Base-by-base conservation (phyloP, 1,139 yeast genomes). In the Yamadazyma aaseri region DNA sequence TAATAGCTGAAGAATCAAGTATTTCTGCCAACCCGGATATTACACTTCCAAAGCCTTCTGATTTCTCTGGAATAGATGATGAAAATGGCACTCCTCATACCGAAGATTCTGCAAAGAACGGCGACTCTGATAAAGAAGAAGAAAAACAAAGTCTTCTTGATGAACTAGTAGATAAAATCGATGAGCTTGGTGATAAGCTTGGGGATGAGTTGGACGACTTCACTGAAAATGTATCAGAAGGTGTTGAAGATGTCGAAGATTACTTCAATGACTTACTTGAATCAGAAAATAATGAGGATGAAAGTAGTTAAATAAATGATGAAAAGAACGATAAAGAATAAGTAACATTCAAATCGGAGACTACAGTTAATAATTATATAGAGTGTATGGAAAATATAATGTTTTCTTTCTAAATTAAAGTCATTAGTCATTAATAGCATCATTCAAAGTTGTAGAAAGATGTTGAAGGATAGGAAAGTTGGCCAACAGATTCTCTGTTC, bases 1-100 rank as follows among this genome's bases (percentile, higher is more conserved):
- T 65, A 45, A 29, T 40, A 2, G 43, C 50, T 4, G 60, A 56
- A 17, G 71, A 63, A 36, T 45, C 59, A 1, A 42, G 46, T 8
- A 14, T 32, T 4, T 44, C 60, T 13, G 35, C 27, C 8, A 31
- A 32, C 6, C 29, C 41, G 13, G 44, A 32, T 2, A 55, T 50
- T 28, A 36, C 50, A 9, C 46, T 62, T 11, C 71, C 73, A 2
- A 60, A 62, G 38, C 71, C 71, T 1, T 55, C 65, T 2, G 68
- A 63, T 45, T 57, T 59, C 32, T 29, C 38, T 9, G n/a, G n/a
- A n/a, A n/a, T n/a, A n/a, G n/a, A n/a, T n/a, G n/a, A n/a, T n/a
- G n/a, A n/a, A n/a, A 25, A 12, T 14, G 16, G 9, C 6, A 7
- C 18, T 13, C 16, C 14, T 7, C 13, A 9, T 11, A 17, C 9